A percentile compares a stretch with the other conserved stretches of the same genome.
phyloP scores from a whole-genome alignment of 441 rosid species.

The Aleurites moluccanus region DNA sequence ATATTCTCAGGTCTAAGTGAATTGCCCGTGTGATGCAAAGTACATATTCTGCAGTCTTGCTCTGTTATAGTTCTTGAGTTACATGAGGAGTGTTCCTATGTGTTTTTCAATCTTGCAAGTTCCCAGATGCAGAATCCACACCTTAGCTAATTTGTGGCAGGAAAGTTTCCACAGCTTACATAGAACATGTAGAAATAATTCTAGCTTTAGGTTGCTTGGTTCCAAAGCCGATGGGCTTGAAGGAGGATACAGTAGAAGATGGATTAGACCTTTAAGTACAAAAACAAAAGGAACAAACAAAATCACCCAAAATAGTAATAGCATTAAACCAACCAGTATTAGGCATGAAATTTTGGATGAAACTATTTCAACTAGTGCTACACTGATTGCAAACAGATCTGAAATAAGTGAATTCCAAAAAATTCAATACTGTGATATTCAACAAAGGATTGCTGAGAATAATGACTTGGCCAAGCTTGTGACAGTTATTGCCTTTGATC shows the following conservation, averaged over 20 bases:
- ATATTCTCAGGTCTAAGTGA: constrained; percentile 30
- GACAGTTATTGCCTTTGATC: constrained; percentile 62
- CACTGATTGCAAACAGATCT: constrained; percentile 35
- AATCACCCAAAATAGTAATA: constrained; percentile 29
- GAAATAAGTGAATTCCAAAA: constrained; percentile 36
- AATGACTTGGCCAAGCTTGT: constrained; percentile 54
- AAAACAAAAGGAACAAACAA: constrained; percentile 39
- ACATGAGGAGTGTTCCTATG: constrained; percentile 49
- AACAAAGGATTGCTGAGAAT: constrained; percentile 47
- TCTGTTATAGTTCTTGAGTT: constrained; percentile 24
- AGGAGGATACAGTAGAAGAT: constrained; percentile 58
- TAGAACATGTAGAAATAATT: constrained; percentile 29
- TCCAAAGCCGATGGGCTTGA: constrained; percentile 46
- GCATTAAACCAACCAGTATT: constrained; percentile 32
- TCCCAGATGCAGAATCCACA: constrained; percentile 52
- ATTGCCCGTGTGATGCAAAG: constrained; percentile 28
- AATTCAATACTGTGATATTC: constrained; percentile 43
- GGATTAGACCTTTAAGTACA: constrained; percentile 56
- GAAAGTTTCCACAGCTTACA: constrained; percentile 42
- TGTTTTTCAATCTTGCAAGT: constrained; percentile 64
- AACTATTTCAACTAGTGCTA: constrained; percentile 44
- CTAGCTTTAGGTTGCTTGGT: constrained; percentile 37
- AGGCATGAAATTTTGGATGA: constrained; percentile 43
- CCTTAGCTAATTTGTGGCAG: constrained; percentile 47
- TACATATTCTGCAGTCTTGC: constrained; percentile 18